Base-by-base conservation (phyloP, 2,329 filamentous ascomycete species). In the Sclerotinia glacialis region DNA sequence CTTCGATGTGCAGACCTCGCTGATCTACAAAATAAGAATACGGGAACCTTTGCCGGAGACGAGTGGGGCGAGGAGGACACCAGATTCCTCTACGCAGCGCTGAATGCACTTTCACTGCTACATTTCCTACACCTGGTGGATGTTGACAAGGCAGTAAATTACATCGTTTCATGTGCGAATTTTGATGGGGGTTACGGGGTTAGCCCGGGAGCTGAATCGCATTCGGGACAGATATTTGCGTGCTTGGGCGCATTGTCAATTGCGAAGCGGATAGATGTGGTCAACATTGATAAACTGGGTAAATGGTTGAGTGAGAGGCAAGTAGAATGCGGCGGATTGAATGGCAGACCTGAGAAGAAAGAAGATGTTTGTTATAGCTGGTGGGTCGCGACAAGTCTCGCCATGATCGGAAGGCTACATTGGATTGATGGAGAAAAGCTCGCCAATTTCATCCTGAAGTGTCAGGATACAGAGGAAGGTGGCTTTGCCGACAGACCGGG, bases 321-420 rank as follows among this genome's bases (percentile, higher is more conserved):
- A 77, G 82, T 96, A 37, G 85, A 91, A 12, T 89, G 89, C 58
- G 95, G 95, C 40, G 95, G 95, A 0, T 81, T 99, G 61, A 99
- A 99, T 76, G 95, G 95, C 3, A 85, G 95, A 59, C 95, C 95
- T 0, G 95, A 98, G 80, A 99, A 99, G 81, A 81, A 91, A 69
- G 94, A 97, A 77, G 95, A 99, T 77, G 94, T 97, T 18, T 99
- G 95, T 80, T 99, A 99, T 80, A 97, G 92, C 77, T 99, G 95
- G 95, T 99, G 95, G 95, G 95, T 98, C 54, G 81, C 94, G 75
- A 94, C 91, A 76, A 97, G 93, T 77, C 80, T 99, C 72, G 89
- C 90, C 55, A 97, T 98, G 84, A 91, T 99, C 72, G 88, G 85
- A 64, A 88, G 89, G 65, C 84, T 93, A 64, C 91, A 97, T 77